phyloP scores from a whole-genome alignment of 495 filamentous ascomycete genomes.

The Aspergillus bridgeri region DNA sequence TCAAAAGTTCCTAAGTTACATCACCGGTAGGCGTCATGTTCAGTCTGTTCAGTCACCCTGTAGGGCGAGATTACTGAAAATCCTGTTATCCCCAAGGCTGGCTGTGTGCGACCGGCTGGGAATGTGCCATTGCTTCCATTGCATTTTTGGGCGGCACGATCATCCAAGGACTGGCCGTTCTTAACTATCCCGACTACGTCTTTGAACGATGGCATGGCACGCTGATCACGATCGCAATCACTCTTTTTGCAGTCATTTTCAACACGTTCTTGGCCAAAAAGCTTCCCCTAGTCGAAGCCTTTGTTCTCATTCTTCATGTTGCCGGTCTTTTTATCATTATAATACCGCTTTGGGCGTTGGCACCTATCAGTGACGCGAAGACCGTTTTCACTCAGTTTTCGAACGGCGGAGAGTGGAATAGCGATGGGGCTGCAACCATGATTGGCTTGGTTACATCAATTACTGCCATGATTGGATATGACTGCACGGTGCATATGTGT shows the following conservation, averaged over 20 bases:
- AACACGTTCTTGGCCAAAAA: conserved; percentile 53
- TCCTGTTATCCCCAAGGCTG: conserved; percentile 40
- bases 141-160: conserved; percentile 55
- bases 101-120: conserved; percentile 60
- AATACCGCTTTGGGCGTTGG: conserved; percentile 54
- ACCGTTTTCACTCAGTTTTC: conserved; percentile 53
- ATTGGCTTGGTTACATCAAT: conserved; percentile 53
- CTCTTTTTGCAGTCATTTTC: conserved; percentile 48
- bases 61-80: background rate
- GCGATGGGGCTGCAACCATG: conserved; percentile 49
- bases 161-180: conserved; percentile 56
- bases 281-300: conserved; percentile 55
- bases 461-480: conserved; percentile 51
- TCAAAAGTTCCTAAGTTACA: conserved; percentile 58
- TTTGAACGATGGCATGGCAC: conserved; percentile 59
- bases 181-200: conserved; percentile 45
- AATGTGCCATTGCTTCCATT: conserved; percentile 50
- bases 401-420: conserved; percentile 54
- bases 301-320: conserved; percentile 61
- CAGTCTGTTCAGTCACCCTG: background rate
- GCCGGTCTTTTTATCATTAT: conserved; percentile 60
- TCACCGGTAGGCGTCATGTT: conserved; percentile 39
- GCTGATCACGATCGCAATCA: conserved; percentile 52
- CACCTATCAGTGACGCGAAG: conserved; percentile 39
- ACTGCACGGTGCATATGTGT: conserved; percentile 58